phyloP scores from a whole-genome alignment of 257 asterid species.

The Jacaranda mimosifolia region DNA sequence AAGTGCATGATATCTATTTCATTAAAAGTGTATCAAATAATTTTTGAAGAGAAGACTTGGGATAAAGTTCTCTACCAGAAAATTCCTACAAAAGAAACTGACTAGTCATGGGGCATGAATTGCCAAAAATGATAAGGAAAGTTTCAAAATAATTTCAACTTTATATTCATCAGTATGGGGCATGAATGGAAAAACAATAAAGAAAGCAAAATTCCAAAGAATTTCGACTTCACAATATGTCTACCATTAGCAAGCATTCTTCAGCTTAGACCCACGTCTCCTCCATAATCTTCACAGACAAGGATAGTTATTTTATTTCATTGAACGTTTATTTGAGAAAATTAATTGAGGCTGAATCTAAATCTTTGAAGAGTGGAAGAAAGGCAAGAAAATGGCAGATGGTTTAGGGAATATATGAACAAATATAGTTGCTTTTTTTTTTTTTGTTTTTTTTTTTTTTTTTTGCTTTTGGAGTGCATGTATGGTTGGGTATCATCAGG shows the following conservation, averaged over 20 bases:
- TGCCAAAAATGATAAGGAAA: slow-evolving; percentile 14
- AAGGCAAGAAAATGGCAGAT: background rate
- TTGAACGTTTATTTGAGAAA: slow-evolving; percentile 1
- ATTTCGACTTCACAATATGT: slow-evolving; percentile 5
- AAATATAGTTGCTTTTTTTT: background rate
- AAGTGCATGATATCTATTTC: slow-evolving; percentile 9
- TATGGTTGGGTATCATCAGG: background rate
- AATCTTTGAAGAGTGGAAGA: slow-evolving; percentile 11
- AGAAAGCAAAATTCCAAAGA: background rate
- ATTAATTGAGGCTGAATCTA: background rate
- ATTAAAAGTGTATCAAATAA: background rate
- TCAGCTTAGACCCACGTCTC: background rate
- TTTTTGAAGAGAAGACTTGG: background rate
- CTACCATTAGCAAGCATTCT: slow-evolving; percentile 18
- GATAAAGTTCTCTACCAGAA: background rate
- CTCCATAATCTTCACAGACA: slow-evolving; percentile 7
- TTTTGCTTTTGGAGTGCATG: slow-evolving; percentile 20
- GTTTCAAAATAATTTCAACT: background rate
- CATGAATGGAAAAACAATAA: background rate
- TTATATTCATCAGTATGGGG: background rate
- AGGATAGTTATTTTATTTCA: background rate
- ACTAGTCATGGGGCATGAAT: slow-evolving; percentile 16
- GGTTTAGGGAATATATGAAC: slow-evolving; percentile 12
- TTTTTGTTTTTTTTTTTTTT: too few relatives aligned
- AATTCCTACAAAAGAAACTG: slow-evolving; percentile 2